Evolutionary conservation across 257 asterid genomes (phyloP).

Genomic region (Anisodus tanguticus): DNA sequence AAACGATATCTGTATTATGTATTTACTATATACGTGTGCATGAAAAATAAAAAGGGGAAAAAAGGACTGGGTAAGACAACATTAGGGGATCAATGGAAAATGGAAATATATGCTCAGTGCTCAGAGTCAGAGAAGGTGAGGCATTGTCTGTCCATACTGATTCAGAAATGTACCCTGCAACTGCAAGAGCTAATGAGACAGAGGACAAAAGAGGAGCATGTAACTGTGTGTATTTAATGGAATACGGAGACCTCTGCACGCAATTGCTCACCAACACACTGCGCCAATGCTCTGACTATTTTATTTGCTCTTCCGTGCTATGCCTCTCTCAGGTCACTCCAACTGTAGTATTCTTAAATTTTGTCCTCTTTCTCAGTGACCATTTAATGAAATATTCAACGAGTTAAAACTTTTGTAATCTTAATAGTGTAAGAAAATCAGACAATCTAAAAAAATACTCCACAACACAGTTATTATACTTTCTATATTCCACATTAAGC

Average conservation of each 20-base stretch:
- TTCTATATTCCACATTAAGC: background rate
- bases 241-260: slow-evolving; percentile 34
- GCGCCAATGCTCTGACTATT: background rate
- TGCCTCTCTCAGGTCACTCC: slow-evolving; percentile 17
- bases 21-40: background rate
- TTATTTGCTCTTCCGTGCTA: slow-evolving; percentile 5
- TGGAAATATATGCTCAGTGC: background rate
- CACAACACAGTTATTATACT: background rate
- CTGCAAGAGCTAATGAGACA: background rate
- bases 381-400: background rate
- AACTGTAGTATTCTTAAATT: background rate
- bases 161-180: slow-evolving; percentile 26
- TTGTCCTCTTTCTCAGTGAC: background rate
- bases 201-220: background rate
- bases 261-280: slow-evolving; percentile 37
- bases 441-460: background rate
- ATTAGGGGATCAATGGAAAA: background rate
- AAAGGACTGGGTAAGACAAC: background rate
- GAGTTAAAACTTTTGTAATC: background rate
- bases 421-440: background rate
- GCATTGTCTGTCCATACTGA: background rate
- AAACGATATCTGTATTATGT: background rate
- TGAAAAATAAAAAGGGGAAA: background rate
- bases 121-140: background rate
- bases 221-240: slow-evolving; percentile 32